Percentiles rank a stretch among this genome's conserved stretches.
Conservation (phyloP, 768 basidiomycete species). For the Boletus insuetus region DNA sequence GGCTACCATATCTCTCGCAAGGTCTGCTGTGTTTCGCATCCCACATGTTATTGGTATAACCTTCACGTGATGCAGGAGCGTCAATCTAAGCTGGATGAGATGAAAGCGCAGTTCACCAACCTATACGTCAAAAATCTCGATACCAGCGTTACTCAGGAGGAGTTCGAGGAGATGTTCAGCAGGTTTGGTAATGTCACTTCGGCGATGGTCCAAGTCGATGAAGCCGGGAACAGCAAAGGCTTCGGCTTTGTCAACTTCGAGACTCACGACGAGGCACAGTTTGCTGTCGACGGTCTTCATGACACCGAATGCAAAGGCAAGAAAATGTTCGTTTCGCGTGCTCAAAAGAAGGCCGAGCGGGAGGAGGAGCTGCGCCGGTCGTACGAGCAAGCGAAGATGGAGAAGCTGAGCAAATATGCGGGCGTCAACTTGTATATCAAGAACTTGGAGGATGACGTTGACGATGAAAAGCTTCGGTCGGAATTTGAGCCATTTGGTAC, state of each 20-base stretch:
- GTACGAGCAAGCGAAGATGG: slow-evolving; percentile 95
- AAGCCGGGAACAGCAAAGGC: slow-evolving; percentile 90
- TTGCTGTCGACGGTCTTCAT: slow-evolving; percentile 86
- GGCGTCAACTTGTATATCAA: slow-evolving; percentile 99
- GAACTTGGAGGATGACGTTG: slow-evolving; percentile 97
- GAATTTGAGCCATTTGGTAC: slow-evolving; percentile 97
- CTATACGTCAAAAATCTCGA: slow-evolving; percentile 98
- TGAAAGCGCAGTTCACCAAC: slow-evolving; percentile 97
- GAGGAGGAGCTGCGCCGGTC: slow-evolving; percentile 93
- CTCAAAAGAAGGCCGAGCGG: slow-evolving; percentile 98
- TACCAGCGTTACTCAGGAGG: slow-evolving; percentile 75
- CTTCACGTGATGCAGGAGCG: slow-evolving; percentile 61
- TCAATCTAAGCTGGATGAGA: slow-evolving; percentile 97
- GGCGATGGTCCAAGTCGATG: slow-evolving; percentile 79
- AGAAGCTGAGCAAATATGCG: slow-evolving; percentile 97
- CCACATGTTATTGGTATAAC: background rate
- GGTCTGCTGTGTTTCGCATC: slow-evolving; percentile 40
- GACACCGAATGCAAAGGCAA: slow-evolving; percentile 81
- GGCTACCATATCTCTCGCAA: slow-evolving; percentile 97
- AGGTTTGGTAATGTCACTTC: slow-evolving; percentile 85
- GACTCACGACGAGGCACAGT: slow-evolving; percentile 85
- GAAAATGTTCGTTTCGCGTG: slow-evolving; percentile 93
- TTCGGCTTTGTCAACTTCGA: slow-evolving; percentile 99
- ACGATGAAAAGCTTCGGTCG: slow-evolving; percentile 93
- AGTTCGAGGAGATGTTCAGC: slow-evolving; percentile 80